Base-by-base conservation (phyloP, 2,329 filamentous ascomycete species). In the Sclerotinia trifoliorum region DNA sequence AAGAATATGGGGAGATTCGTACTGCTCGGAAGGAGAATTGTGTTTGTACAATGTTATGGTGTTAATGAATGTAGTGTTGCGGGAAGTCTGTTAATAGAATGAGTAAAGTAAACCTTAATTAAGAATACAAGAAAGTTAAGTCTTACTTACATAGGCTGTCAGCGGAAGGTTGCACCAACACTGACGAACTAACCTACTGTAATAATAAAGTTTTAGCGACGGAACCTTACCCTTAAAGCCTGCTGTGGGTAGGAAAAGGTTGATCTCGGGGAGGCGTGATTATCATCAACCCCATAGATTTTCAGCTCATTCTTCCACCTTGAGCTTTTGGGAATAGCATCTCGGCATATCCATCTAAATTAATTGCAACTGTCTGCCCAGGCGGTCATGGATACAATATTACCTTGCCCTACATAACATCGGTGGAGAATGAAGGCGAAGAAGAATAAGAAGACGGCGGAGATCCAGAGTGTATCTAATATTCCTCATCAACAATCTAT, bases 1-100 rank as follows among this genome's bases (percentile, higher is more conserved):
- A 70, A n/a, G 44, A 68, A 24, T 4, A 29, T 39, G 29, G 62
- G 32, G n/a, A 63, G 32, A 63, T 32, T 42, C 32, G 66, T 54
- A 62, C 51, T 48, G 60, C 19, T 55, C 21, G 42, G 29, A 42
- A 64, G 42, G 19, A 39, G 32, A 44, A 11, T 51, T 35, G 21
- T 62, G 5, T n/a, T 1, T 1, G 39, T 65, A 62, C 42, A 32
- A 44, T 24, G 24, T n/a, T n/a, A n/a, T n/a, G n/a, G n/a, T n/a
- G n/a, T n/a, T 10, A 29, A 29, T 26, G 15, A 2, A 19, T 6
- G 21, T 24, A 52, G 35, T 7, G 10, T n/a, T 10, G 11, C 24
- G 15, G 39, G 39, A 65, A 65, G 51, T 10, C n/a, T 44, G 5
- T 32, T 46, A 19, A 19, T 54, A 39, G 44, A 39, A 15, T 65